Evolutionary conservation across 139 green algal genomes (phyloP).

Genomic region (Medakamo hakoo): DNA sequence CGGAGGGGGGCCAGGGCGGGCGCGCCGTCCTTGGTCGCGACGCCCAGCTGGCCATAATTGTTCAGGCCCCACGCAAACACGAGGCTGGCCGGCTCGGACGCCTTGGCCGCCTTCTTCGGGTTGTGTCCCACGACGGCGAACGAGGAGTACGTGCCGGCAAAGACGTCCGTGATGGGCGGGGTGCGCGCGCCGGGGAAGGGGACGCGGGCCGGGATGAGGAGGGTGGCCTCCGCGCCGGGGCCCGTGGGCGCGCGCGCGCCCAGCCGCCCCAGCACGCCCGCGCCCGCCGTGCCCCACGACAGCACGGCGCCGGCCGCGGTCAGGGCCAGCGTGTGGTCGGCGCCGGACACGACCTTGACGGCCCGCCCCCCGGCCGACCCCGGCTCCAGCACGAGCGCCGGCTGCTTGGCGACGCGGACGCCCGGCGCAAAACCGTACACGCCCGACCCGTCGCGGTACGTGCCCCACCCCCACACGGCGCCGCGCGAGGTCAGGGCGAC

Average conservation of each 20-base stretch:
- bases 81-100: slow-evolving; percentile 28
- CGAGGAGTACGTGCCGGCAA: slow-evolving; percentile 44
- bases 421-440: slow-evolving; percentile 46
- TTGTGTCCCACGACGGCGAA: slow-evolving; percentile 47
- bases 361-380: slow-evolving; percentile 13
- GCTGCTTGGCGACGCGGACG: slow-evolving; percentile 18
- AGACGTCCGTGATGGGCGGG: slow-evolving; percentile 27
- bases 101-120: no score
- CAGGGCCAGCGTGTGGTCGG: slow-evolving; percentile 49
- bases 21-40: slow-evolving; percentile 15
- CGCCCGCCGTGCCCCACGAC: slow-evolving; percentile 59
- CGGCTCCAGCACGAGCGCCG: slow-evolving; percentile 29
- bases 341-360: slow-evolving; percentile 40
- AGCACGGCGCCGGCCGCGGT: slow-evolving; percentile 38
- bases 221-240: slow-evolving; percentile 12
- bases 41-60: slow-evolving; percentile 73
- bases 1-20: slow-evolving; percentile 12
- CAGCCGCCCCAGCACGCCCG: slow-evolving; percentile 70
- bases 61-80: slow-evolving; percentile 72
- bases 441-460: slow-evolving; percentile 54
- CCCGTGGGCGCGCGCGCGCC: slow-evolving; percentile 15
- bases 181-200: slow-evolving; percentile 8
- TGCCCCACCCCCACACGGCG: slow-evolving; percentile 65
- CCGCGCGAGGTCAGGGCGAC: slow-evolving; percentile 46
- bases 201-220: slow-evolving; percentile 31